Conservation (phyloP, 768 basidiomycete species). For the Leucogyrophana mollusca region DNA sequence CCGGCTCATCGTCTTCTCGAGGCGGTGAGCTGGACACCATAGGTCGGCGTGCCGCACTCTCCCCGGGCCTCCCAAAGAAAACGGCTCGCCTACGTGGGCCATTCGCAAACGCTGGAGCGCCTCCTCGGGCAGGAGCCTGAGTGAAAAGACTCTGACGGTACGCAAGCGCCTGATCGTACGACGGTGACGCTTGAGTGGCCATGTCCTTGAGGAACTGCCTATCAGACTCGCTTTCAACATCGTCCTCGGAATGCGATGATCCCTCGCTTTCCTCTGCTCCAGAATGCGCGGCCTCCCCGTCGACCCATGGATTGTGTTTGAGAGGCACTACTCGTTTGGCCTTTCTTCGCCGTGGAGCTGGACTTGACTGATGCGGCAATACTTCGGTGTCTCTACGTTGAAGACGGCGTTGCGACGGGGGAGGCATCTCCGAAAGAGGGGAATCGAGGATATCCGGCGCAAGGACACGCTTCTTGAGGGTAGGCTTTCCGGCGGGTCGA, state of each 20-base stretch:
- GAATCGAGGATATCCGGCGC: slow-evolving; percentile 22
- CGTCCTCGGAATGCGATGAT: slow-evolving; percentile 51
- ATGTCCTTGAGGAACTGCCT: slow-evolving; percentile 62
- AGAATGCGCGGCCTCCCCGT: slow-evolving; percentile 74
- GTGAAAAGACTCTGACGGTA: slow-evolving; percentile 76
- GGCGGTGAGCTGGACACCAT: slow-evolving; percentile 62
- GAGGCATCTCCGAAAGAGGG: slow-evolving; percentile 29
- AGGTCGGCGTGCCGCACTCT: slow-evolving; percentile 29
- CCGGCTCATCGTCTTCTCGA: slow-evolving; percentile 46
- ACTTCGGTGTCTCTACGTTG: slow-evolving; percentile 28
- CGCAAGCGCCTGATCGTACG: slow-evolving; percentile 69
- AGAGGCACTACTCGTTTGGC: slow-evolving; percentile 30
- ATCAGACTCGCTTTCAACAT: slow-evolving; percentile 64
- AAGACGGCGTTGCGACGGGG: slow-evolving; percentile 27
- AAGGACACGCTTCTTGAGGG: slow-evolving; percentile 22
- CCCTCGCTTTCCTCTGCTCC: slow-evolving; percentile 77
- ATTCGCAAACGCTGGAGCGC: slow-evolving; percentile 53
- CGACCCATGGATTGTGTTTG: slow-evolving; percentile 49
- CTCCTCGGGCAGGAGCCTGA: slow-evolving; percentile 45
- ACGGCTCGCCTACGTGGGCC: slow-evolving; percentile 46
- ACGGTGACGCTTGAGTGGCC: slow-evolving; percentile 66
- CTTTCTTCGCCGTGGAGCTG: slow-evolving; percentile 16
- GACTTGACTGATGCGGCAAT: slow-evolving; percentile 14
- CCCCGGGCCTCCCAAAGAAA: slow-evolving; percentile 31
- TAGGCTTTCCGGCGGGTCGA: slow-evolving; percentile 34